These are phyloP conservation scores for Neonectria coccinea DNA, from an alignment of 2,329 filamentous ascomycete species.

Conservation along the genomic window DNA sequence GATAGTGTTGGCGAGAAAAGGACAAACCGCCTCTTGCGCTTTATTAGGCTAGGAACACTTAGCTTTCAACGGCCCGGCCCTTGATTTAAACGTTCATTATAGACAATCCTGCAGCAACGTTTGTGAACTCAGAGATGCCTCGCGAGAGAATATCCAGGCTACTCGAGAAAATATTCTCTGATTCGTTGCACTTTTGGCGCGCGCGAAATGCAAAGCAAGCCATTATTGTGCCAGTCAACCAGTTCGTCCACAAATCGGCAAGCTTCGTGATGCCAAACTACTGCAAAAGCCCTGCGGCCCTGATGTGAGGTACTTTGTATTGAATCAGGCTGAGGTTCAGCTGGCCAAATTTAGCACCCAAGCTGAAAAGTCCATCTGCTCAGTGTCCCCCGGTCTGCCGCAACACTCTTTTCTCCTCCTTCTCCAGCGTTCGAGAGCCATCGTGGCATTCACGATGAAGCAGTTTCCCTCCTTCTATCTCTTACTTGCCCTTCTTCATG, in stretches of 20 bases:
- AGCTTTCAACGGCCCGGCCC: too few species aligned
- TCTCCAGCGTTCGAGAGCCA: not conserved
- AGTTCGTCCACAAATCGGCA: not conserved
- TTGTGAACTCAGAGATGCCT: not conserved
- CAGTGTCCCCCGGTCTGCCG: too few species aligned
- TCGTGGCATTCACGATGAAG: not conserved
- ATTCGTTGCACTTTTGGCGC: too few species aligned
- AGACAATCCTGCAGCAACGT: not conserved
- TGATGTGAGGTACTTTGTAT: not conserved
- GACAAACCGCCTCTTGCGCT: too few species aligned
- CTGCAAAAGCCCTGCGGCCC: not conserved
- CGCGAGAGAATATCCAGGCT: too few species aligned
- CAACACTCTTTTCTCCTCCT: not conserved
- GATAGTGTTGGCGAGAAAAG: too few species aligned
- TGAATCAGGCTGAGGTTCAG: not conserved
- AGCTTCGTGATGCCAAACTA: not conserved
- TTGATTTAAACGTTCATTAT: not conserved
- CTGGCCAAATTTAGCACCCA: not conserved
- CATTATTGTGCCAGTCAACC: not conserved
- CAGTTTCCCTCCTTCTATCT: not conserved
- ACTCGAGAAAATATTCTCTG: too few species aligned
- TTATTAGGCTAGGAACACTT: too few species aligned
- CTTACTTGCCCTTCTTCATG: not conserved
- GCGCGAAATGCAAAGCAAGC: too few species aligned
- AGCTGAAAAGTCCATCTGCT: not conserved